A percentile compares a stretch with the other conserved stretches of the same genome.
These are phyloP conservation scores for Cercophora newfieldiana DNA, from an alignment of 495 filamentous ascomycete species.

Conservation along the genomic window DNA sequence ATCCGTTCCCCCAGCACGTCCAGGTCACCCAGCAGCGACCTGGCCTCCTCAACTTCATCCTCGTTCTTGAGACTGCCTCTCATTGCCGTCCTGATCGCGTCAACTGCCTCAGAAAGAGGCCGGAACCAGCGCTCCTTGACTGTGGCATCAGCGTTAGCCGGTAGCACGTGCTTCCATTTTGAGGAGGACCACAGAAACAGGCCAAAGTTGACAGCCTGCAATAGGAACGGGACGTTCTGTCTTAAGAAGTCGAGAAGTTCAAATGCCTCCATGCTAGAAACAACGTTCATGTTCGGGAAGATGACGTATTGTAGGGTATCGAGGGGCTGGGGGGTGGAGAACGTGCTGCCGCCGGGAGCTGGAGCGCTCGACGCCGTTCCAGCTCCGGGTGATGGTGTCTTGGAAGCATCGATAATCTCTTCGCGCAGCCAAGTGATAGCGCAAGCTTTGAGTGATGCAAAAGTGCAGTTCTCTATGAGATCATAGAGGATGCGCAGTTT, in stretches of 20 bases:
- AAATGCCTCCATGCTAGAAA: no score
- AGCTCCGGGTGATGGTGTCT: neutral
- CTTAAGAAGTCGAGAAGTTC: constrained; percentile 38
- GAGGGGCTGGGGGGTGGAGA: constrained; percentile 53
- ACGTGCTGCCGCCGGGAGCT: constrained; percentile 48
- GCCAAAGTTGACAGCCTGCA: constrained; percentile 52
- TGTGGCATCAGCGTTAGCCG: constrained; percentile 42
- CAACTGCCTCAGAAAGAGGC: constrained; percentile 48
- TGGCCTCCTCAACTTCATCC: constrained; percentile 20
- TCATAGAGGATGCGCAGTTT: constrained; percentile 76
- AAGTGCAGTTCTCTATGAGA: constrained; percentile 78
- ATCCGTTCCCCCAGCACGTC: constrained; percentile 42
- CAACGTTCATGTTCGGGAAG: no score
- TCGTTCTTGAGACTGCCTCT: no score
- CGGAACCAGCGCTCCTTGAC: constrained; percentile 54
- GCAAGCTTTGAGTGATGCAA: constrained; percentile 72
- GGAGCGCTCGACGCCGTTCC: constrained; percentile 18
- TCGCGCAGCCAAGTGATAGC: constrained; percentile 87
- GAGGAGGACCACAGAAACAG: constrained; percentile 48
- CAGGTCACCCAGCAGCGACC: constrained; percentile 33
- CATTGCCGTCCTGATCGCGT: constrained; percentile 43
- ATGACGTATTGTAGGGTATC: constrained; percentile 48
- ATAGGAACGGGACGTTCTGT: constrained; percentile 41
- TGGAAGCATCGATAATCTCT: constrained; percentile 62
- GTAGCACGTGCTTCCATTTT: constrained; percentile 41